These are phyloP conservation scores for Alectoria sarmentosa DNA, from an alignment of 495 filamentous ascomycete species.

Conservation along the genomic window DNA sequence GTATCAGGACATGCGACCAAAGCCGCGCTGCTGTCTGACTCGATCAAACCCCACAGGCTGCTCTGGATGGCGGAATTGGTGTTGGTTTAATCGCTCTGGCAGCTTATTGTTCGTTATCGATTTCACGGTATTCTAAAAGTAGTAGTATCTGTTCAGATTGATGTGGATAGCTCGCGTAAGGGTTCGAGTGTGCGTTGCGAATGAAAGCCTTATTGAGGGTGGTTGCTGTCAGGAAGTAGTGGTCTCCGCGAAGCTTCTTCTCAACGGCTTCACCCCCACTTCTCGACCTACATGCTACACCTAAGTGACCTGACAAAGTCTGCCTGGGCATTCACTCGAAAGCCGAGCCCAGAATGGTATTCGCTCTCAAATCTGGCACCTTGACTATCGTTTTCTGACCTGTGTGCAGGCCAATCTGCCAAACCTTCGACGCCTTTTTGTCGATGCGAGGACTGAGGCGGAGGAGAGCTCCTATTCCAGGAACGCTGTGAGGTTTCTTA, in stretches of 20 bases:
- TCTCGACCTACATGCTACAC: background rate
- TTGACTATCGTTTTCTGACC: background rate
- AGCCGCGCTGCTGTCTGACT: constrained; percentile 41
- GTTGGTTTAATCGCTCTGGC: background rate
- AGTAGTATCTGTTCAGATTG: too few species aligned
- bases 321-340: background rate
- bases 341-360: constrained; percentile 4
- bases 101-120: background rate
- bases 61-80: background rate
- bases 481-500: constrained; percentile 61
- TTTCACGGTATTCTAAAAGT: background rate
- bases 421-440: constrained; percentile 92
- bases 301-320: background rate
- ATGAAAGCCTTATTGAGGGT: background rate
- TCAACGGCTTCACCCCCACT: background rate
- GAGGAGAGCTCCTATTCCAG: constrained; percentile 94
- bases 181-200: background rate
- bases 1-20: constrained; percentile 41
- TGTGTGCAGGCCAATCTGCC: constrained; percentile 74
- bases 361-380: background rate
- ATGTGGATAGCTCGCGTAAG: background rate
- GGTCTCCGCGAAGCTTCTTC: constrained; percentile 1
- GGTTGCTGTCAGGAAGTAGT: background rate
- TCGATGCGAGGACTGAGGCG: constrained; percentile 85
- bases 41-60: constrained; percentile 9